Evolutionary conservation across 2,329 filamentous ascomycete species (phyloP).

Genomic region (Orbilia blumenaviensis): DNA sequence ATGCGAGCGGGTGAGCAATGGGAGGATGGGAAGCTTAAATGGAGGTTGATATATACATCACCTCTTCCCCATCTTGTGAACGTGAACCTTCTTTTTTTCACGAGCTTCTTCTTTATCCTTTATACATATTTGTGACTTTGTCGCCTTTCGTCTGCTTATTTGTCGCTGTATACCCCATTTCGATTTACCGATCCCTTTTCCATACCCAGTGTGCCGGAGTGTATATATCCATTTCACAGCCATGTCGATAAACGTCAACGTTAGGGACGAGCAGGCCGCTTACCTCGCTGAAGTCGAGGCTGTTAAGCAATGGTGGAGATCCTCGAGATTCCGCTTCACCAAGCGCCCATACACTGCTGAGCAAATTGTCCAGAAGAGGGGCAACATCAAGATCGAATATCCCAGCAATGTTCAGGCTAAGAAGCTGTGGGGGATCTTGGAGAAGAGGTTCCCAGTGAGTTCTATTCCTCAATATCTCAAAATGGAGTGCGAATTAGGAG

Average conservation of each 20-base stretch:
- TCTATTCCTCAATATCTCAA: neutral
- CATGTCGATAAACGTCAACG: conserved; percentile 53
- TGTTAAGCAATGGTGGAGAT: conserved; percentile 93
- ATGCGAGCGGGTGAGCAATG: conserved; percentile 13
- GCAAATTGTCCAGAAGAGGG: conserved; percentile 95
- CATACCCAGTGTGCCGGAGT: neutral
- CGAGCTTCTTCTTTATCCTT: conserved; percentile 26
- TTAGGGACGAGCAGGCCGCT: conserved; percentile 56
- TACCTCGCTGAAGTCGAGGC: conserved; percentile 84
- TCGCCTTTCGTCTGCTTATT: neutral
- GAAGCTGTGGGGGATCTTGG: conserved; percentile 93
- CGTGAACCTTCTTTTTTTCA: conserved; percentile 37
- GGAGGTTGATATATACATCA: conserved; percentile 46
- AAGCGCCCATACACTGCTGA: conserved; percentile 93
- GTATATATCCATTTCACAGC: conserved; percentile 5
- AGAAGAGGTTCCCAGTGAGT: conserved; percentile 81
- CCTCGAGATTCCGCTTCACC: conserved; percentile 90
- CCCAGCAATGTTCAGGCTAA: conserved; percentile 87
- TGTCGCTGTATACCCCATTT: neutral
- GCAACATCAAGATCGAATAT: conserved; percentile 88
- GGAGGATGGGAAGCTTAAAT: conserved; percentile 18
- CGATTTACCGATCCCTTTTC: neutral
- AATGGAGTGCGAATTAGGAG: neutral
- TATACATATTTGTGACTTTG: conserved; percentile 11
- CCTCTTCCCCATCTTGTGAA: conserved; percentile 22